Base-by-base conservation (phyloP, 2,329 filamentous ascomycete species). In the Fusarium redolens region DNA sequence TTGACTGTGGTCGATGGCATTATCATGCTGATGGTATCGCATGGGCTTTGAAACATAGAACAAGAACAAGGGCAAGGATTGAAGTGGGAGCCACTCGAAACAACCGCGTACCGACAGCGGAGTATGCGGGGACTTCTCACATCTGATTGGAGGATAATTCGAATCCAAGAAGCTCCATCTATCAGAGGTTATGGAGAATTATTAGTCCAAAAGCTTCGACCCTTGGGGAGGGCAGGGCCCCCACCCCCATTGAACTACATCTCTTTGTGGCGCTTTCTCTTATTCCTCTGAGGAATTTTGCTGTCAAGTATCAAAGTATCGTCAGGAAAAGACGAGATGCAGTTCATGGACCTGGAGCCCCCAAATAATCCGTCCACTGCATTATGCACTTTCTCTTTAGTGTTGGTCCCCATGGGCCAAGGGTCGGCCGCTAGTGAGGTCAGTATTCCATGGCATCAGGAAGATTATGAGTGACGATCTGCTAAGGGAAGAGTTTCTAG, bases 41-140 rank as follows among this genome's bases (percentile, higher is more conserved):
- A 74, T 77, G 75, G 75, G 71, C 69, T 62, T 74, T 77, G 75
- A 77, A 77, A 77, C 75, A 77, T 75, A 69, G 66, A 62, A 54
- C 69, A 73, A 55, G 64, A 55, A 44, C 35, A 35, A 57, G 65
- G 61, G 59, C 38, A 67, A 64, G 65, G 65, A 64, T 47, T 44
- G 48, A 58, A 64, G 50, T 28, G 33, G 22, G 50, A 54, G 33
- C 33, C 33, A 38, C 33, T 54, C 71, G 71, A 74, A 74, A 74
- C 71, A 74, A 69, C 72, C 65, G 64, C 64, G 71, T 62, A 58
- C 71, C 64, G 57, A 74, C 55, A 60, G 57, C 65, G 51, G 52
- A 65, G 69, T 62, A 48, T 77, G 66, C 66, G 75, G 75, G 67
- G 68, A 72, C 41, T 17, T 13, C 20, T 31, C 3, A 20, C 3